These are phyloP conservation scores for Tolypocladium ophioglossoides DNA, from an alignment of 2,329 filamentous ascomycete genomes.

Conservation along the genomic window DNA sequence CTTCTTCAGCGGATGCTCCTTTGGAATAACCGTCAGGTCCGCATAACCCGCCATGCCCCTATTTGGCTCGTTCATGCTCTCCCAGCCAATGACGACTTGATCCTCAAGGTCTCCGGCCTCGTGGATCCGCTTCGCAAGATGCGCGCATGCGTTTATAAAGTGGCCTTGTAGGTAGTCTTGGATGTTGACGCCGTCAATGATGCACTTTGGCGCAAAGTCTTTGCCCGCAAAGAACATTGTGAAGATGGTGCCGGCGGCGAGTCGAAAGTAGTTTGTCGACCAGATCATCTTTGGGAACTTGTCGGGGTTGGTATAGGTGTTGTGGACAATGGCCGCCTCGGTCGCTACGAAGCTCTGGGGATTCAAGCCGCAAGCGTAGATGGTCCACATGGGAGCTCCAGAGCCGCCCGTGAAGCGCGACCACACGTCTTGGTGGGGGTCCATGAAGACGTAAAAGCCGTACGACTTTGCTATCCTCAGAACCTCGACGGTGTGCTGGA, in stretches of 20 bases:
- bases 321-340: constrained; percentile 89
- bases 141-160: constrained; percentile 67
- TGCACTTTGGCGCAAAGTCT: constrained; percentile 91
- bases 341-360: constrained; percentile 76
- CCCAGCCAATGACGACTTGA: constrained; percentile 86
- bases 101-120: constrained; percentile 85
- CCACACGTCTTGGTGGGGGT: constrained; percentile 98
- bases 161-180: constrained; percentile 90
- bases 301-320: constrained; percentile 76
- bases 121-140: constrained; percentile 74
- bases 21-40: constrained; percentile 72
- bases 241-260: constrained; percentile 84
- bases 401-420: constrained; percentile 90
- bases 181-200: constrained; percentile 90
- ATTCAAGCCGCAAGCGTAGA: constrained; percentile 89
- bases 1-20: constrained; percentile 83
- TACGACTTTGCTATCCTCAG: constrained; percentile 78
- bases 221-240: constrained; percentile 86
- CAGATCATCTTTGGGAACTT: constrained; percentile 98
- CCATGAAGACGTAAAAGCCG: constrained; percentile 96
- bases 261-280: constrained; percentile 90
- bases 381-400: constrained; percentile 93
- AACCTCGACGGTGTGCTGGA: constrained; percentile 79
- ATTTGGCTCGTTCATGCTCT: constrained; percentile 93
- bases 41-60: constrained; percentile 74